Evolutionary conservation across 192 early-diverging fungal genomes (phyloP), one percentile per base, ranked within the genome.

Genomic region (Dimargaris cristalligena): DNA sequence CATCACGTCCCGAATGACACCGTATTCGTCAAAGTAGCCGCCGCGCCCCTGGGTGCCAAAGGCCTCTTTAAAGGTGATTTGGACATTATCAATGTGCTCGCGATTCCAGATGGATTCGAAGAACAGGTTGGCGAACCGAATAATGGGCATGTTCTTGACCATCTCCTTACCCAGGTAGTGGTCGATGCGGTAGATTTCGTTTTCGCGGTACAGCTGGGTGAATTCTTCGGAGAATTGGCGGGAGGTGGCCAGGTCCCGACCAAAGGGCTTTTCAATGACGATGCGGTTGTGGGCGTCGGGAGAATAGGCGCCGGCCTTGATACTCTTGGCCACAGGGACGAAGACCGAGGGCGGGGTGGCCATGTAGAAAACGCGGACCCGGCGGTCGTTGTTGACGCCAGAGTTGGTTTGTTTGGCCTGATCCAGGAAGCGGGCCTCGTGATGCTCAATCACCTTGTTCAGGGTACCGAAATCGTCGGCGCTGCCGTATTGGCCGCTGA

Each of bases 131-230:
- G 88, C 90, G 67, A 97, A 95, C 34, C 94, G 81, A 58, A 97
- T 63, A 9, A 88, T 83, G 79, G 93, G 87, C 54, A 97, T 71
- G 67, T 94, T 94, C 74, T 97, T 97, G 63, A 97, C 92, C 94
- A 97, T 97, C 66, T 97, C 94, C 70, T 97, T 97, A 61, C 94
- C 94, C 34, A 97, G 81, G 63, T 98, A 98, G 70, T 98, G 94
- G 68, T 98, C 94, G 63, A 98, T 98, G 57, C 94, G 86, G 78
- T 91, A 96, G 54, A 94, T 89, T 85, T 95, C 92, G 28, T 92
- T 78, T 62, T 98, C 94, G 18, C 70, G 69, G 77, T 88, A 98
- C 56, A 89, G 69, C 11, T 76, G 71, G 28, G 83, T 81, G 32
- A 98, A 73, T 2, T 82, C 78, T n/a, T 59, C 60, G 44, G 73